Base-by-base conservation (phyloP, 805 yeast genomes). In the Trichomonascus vanleenenianus region DNA sequence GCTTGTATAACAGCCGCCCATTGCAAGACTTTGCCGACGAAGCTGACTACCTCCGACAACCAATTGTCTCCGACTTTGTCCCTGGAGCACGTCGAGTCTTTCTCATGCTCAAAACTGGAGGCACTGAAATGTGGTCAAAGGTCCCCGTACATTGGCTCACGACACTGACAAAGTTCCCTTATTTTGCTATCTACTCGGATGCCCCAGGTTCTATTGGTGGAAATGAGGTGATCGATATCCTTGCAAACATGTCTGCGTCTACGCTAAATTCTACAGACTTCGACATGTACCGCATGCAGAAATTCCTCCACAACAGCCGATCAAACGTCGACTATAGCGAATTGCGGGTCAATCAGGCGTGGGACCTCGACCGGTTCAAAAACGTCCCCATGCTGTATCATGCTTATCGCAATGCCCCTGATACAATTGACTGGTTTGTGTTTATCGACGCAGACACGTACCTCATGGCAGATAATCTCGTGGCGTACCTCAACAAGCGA, bases 41-140 rank as follows among this genome's bases (percentile, higher is more conserved):
- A 16, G 46, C 46, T 8, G 48, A 49, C 18, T 53, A 48, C 37
- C 42, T 56, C 30, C 46, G 53, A 36, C 60, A 56, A 43, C 50
- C 56, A 11, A 32, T 56, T 18, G 45, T 47, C 14, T 58, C 58
- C 2, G 60, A 56, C 39, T 56, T 49, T 32, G 58, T 55, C 9
- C 37, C 47, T 15, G 54, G 53, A 12, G 38, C 56, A 3, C 58
- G 56, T 11, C 48, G 48, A 10, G 16, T 61, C 4, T 63, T 62
- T 39, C 46, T 66, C 35, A 56, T 65, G 58, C 50, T 65, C 42
- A 65, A 65, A 46, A 66, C 70, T 2, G 68, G 70, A 2, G 56
- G 56, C 8, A 60, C 60, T 3, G 65, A 59, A 3, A 51, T 59
- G 41, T 61, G 67, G 66, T 44, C 53, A 14, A 60, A 68, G 9